Evolutionary conservation across 495 filamentous ascomycete species (phyloP).

Genomic region (Entonaema liquescens): DNA sequence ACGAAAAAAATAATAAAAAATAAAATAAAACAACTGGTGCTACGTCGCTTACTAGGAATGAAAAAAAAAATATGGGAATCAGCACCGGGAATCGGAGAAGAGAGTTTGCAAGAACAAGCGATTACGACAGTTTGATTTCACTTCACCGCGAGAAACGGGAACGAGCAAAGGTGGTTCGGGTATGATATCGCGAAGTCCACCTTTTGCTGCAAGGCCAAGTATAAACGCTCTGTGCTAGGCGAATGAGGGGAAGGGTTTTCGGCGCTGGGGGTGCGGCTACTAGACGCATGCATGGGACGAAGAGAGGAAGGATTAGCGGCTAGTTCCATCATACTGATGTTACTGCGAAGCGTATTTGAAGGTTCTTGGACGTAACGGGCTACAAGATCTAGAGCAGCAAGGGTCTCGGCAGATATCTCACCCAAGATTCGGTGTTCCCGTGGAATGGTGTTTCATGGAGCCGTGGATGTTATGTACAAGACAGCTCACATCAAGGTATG

Average conservation of each 20-base stretch:
- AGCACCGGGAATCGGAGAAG: constrained; percentile 10
- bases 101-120: neutral
- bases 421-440: constrained; percentile 13
- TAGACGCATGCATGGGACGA: constrained; percentile 28
- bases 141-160: neutral
- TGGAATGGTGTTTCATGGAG: neutral
- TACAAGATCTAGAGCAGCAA: neutral
- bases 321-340: constrained; percentile 23
- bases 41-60: neutral
- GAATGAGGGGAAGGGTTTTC: constrained; percentile 30
- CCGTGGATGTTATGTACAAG: constrained; percentile 4
- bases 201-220: neutral
- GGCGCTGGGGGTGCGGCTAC: constrained; percentile 6
- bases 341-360: neutral
- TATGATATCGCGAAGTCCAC: constrained; percentile 22
- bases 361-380: constrained; percentile 1
- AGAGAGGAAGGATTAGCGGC: constrained; percentile 34
- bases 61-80: neutral
- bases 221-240: neutral
- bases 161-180: neutral
- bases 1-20: neutral
- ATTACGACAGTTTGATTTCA: constrained; percentile 2
- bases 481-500: constrained; percentile 7
- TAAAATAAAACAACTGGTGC: too few species aligned
- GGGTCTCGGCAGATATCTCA: constrained; percentile 17